Evolutionary conservation across 2,329 filamentous ascomycete species (phyloP).

Genomic region (Microsporum ferrugineum): DNA sequence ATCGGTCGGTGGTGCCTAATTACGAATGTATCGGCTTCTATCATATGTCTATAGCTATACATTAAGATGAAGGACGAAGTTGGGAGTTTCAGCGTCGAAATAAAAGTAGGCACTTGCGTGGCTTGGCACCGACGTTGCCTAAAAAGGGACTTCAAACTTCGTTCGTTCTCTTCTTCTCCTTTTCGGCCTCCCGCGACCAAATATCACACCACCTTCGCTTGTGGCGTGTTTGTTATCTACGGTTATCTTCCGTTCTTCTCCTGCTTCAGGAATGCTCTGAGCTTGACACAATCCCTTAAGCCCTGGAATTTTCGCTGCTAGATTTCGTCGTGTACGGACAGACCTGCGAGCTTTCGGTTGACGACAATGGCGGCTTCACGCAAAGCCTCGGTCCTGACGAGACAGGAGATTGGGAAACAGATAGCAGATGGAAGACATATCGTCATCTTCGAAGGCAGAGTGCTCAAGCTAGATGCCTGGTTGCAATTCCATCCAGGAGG

Average conservation of each 20-base stretch:
- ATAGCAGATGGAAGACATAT: slow-evolving; percentile 74
- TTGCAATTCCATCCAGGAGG: slow-evolving; percentile 83
- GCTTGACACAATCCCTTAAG: not conserved
- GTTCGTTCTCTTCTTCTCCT: not conserved
- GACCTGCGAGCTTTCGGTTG: not conserved
- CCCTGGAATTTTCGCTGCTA: not conserved
- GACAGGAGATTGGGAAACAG: slow-evolving; percentile 61
- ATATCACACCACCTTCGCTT: not conserved
- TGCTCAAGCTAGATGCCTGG: slow-evolving; percentile 83
- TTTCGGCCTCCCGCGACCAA: not conserved
- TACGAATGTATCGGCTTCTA: not conserved
- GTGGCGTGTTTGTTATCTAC: not conserved
- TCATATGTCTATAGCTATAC: not conserved
- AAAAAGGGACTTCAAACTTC: not conserved
- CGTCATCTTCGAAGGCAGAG: slow-evolving; percentile 67
- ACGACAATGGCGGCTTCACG: slow-evolving; percentile 14
- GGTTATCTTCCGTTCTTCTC: not conserved
- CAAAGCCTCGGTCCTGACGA: slow-evolving; percentile 44
- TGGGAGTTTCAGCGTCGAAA: not conserved
- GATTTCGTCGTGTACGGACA: not conserved
- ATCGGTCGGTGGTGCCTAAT: not conserved
- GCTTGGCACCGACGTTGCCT: not conserved
- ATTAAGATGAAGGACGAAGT: not conserved
- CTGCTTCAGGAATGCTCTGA: not conserved
- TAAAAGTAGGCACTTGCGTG: not conserved